A percentile compares a stretch with the other conserved stretches of the same genome.
These are phyloP conservation scores for Hygrocybe coccinea DNA, from an alignment of 768 basidiomycete genomes.

Conservation along the genomic window DNA sequence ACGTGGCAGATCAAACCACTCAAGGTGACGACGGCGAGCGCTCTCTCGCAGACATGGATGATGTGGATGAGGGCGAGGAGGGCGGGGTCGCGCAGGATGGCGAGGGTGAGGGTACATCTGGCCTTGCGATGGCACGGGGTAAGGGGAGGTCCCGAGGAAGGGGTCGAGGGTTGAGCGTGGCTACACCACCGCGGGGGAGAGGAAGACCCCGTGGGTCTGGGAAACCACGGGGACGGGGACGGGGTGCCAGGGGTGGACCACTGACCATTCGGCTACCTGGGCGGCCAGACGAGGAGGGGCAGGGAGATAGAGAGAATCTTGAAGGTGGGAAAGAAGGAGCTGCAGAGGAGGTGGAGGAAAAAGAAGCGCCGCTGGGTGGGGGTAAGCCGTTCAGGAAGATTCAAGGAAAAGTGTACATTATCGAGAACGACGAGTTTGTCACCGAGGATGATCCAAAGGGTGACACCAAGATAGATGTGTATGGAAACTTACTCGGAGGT, in stretches of 20 bases:
- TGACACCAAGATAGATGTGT: constrained; percentile 83
- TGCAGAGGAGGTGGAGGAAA: constrained; percentile 36
- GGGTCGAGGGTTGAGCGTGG: constrained; percentile 28
- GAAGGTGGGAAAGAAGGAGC: constrained; percentile 32
- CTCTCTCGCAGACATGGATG: constrained; percentile 13
- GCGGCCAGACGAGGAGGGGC: constrained; percentile 26
- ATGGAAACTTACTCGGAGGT: constrained; percentile 85
- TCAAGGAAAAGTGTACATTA: constrained; percentile 66
- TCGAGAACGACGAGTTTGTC: constrained; percentile 86
- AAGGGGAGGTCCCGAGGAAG: constrained; percentile 40
- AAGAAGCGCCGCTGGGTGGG: constrained; percentile 42
- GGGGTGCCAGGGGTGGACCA: constrained; percentile 26
- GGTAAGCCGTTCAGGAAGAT: constrained; percentile 73
- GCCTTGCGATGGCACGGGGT: constrained; percentile 28
- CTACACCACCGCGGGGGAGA: constrained; percentile 32
- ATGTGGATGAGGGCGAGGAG: constrained; percentile 30
- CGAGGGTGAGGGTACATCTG: constrained; percentile 19
- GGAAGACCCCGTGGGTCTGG: constrained; percentile 35
- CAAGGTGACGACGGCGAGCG: constrained; percentile 12
- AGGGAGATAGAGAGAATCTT: constrained; percentile 25
- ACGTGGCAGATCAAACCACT: constrained; percentile 15
- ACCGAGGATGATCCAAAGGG: constrained; percentile 82
- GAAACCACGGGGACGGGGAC: constrained; percentile 31
- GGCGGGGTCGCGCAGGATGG: constrained; percentile 28
- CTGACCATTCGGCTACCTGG: constrained; percentile 30